phyloP scores from a whole-genome alignment of 176 grass and related monocot genomes.

The Metroxylon sagu region DNA sequence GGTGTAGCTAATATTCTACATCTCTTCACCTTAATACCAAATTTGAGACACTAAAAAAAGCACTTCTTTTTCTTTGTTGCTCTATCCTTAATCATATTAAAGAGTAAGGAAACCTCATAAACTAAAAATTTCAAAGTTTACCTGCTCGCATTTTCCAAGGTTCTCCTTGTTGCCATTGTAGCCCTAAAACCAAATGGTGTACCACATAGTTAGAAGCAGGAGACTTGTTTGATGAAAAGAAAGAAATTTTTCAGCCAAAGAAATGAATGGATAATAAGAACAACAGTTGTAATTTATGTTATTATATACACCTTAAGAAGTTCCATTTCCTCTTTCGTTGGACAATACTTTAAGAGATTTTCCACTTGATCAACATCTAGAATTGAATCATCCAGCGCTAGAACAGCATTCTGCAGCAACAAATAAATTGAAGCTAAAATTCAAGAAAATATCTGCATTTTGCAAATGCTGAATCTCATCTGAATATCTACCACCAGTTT shows the following conservation, averaged over 20 bases:
- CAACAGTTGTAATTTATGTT: conserved; percentile 2
- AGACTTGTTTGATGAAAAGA: conserved; percentile 1
- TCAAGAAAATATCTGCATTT: too few species aligned
- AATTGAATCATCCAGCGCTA: conserved; percentile 87
- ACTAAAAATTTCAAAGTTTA: conserved; percentile 32
- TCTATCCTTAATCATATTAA: background rate
- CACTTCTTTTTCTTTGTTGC: too few species aligned
- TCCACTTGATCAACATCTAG: conserved; percentile 87
- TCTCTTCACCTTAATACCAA: too few species aligned
- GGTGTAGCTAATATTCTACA: too few species aligned
- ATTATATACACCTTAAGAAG: conserved; percentile 67
- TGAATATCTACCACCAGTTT: too few species aligned
- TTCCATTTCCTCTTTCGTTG: conserved; percentile 98
- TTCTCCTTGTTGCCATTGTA: conserved; percentile 64
- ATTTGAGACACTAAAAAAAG: too few species aligned
- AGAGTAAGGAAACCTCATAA: conserved; percentile 11
- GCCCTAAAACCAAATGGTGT: conserved; percentile 40
- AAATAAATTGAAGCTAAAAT: too few species aligned
- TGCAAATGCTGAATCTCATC: too few species aligned
- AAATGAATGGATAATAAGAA: conserved; percentile 7
- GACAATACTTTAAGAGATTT: conserved; percentile 96
- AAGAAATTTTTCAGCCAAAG: conserved; percentile 22
- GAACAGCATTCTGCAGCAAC: conserved; percentile 52
- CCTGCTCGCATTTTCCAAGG: conserved; percentile 97
- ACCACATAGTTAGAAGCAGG: conserved; percentile 18